Evolutionary conservation across 805 yeast species (phyloP).

Genomic region (Saturnispora serradocipensis): DNA sequence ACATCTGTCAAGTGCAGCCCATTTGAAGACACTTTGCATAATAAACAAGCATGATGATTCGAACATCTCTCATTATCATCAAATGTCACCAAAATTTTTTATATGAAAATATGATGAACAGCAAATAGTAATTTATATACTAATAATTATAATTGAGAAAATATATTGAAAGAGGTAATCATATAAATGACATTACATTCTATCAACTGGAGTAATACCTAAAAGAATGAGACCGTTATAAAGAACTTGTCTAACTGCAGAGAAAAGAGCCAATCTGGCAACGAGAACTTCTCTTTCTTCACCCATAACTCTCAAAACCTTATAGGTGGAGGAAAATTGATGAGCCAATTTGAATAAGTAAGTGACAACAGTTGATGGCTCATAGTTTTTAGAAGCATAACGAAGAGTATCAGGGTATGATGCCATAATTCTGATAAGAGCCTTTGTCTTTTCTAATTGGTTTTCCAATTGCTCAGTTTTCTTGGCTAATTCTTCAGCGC

Average conservation of each 20-base stretch:
- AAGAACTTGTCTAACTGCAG: constrained; percentile 82
- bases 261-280: constrained; percentile 87
- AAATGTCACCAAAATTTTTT: too few relatives aligned
- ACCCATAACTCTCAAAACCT: constrained; percentile 93
- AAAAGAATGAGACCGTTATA: constrained; percentile 81
- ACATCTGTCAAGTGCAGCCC: too few relatives aligned
- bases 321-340: constrained; percentile 92
- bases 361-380: constrained; percentile 91
- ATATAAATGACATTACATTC: constrained; percentile 55
- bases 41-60: too few relatives aligned
- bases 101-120: too few relatives aligned
- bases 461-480: constrained; percentile 23
- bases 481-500: constrained; percentile 24
- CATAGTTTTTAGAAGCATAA: constrained; percentile 74
- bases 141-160: not conserved
- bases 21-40: too few relatives aligned
- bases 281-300: constrained; percentile 78
- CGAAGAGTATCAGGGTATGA: constrained; percentile 88
- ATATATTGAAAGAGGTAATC: not conserved
- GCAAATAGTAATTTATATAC: not conserved
- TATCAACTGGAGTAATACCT: constrained; percentile 96
- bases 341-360: constrained; percentile 88
- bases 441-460: constrained; percentile 30
- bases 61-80: too few relatives aligned
- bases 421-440: constrained; percentile 66